A percentile compares a stretch with the other conserved stretches of the same genome.
Conservation (phyloP, 805 yeast species). For the Pichia deserticola region DNA sequence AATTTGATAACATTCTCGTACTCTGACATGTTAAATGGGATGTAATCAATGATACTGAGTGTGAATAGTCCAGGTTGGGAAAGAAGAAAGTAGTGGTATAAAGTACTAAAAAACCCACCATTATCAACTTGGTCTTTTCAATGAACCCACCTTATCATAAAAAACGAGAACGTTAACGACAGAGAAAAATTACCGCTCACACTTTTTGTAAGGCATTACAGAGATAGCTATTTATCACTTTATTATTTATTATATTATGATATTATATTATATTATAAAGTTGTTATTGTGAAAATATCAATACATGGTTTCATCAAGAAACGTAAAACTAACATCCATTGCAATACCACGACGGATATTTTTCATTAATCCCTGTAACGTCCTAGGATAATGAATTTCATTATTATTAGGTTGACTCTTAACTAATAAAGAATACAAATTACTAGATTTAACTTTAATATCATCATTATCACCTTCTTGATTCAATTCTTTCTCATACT, state of each 20-base stretch:
- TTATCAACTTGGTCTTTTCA: too few relatives aligned
- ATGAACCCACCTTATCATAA: too few relatives aligned
- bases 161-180: too few relatives aligned
- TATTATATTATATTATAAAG: too few relatives aligned
- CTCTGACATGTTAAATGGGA: slow-evolving; percentile 6
- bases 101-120: too few relatives aligned
- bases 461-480: slow-evolving; percentile 12
- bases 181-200: too few relatives aligned
- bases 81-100: too few relatives aligned
- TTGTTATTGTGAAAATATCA: background rate
- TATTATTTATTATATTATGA: too few relatives aligned
- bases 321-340: slow-evolving; percentile 23
- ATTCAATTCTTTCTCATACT: slow-evolving; percentile 15
- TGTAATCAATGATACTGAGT: too few relatives aligned
- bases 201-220: too few relatives aligned
- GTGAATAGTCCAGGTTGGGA: too few relatives aligned
- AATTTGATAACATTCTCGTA: slow-evolving; percentile 56
- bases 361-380: slow-evolving; percentile 12
- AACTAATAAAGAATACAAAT: slow-evolving; percentile 17
- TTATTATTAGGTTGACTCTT: slow-evolving; percentile 4
- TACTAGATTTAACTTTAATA: slow-evolving; percentile 9
- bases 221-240: too few relatives aligned
- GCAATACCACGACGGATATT: slow-evolving; percentile 20
- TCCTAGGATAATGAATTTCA: slow-evolving; percentile 1
- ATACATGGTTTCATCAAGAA: slow-evolving; percentile 14